Evolutionary conservation across 1,284 basidiomycete species (phyloP), one percentile per base, ranked within the genome.

Genomic region (Mycena sp.): DNA sequence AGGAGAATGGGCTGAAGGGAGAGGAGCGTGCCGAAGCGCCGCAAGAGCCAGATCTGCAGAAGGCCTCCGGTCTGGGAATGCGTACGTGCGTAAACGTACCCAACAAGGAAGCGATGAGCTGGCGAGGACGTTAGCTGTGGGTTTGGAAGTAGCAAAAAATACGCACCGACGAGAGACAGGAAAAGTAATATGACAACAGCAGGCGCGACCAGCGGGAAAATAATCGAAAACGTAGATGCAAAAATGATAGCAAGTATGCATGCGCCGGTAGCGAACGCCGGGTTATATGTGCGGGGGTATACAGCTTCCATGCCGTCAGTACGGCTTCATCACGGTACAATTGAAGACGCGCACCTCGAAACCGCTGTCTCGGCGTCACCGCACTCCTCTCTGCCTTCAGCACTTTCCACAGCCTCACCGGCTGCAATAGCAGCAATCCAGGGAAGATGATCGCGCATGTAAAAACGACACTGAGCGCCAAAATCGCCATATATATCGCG

Each of bases 201-300:
- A 52, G 93, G 90, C 0, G 88, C 89, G 70, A 96, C 88, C 57
- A 95, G 81, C 2, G 94, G 94, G 79, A 95, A 95, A 60, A 95
- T 88, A 65, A 94, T 79, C 65, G 87, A 85, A 81, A 90, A 95
- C 52, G 85, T 89, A 55, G 90, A 91, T 64, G 92, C 90, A 80
- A 94, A 91, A 55, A 93, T 83, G 71, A 94, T 84, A 41, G 88
- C 92, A 61, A 94, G 82, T 56, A 93, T 83, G 76, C 89, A 91
- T 56, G 90, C 88, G 46, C 88, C 88, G 22, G 88, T 86, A 13
- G 91, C 88, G 76, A 88, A 90, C 1, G 90, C 85, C 16, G 92
- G 90, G 73, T 92, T 87, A 77, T 92, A 94, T 34, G 87, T 85
- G 70, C 86, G 84, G n/a, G 94, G 93, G 77, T 91, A 93, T 73